A percentile compares a stretch with the other conserved stretches of the same genome.
These are phyloP conservation scores for Acanthamoeba rhysodes DNA, from an alignment of 208 protist species.

Conservation along the genomic window DNA sequence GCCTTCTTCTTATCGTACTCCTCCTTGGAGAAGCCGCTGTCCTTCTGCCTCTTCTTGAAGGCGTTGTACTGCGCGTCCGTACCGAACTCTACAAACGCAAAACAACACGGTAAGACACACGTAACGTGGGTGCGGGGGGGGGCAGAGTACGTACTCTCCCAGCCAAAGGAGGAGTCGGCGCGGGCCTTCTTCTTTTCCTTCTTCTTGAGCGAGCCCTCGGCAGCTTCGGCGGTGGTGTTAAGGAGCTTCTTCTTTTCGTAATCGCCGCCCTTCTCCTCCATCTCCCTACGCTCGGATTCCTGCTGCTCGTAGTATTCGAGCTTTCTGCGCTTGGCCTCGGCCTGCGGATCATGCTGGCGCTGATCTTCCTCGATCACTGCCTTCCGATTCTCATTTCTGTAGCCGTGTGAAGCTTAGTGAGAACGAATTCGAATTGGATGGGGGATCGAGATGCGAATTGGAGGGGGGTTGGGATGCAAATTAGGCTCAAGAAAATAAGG, in stretches of 20 bases:
- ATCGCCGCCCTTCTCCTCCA: conserved; percentile 68
- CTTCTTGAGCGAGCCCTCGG: conserved; percentile 23
- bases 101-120: neutral
- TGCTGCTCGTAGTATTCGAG: conserved; percentile 64
- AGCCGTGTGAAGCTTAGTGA: neutral
- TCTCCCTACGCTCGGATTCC: conserved; percentile 44
- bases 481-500: neutral
- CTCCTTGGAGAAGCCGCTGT: conserved; percentile 43
- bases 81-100: conserved; percentile 11
- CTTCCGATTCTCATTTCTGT: neutral
- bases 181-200: conserved; percentile 49
- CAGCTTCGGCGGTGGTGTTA: conserved; percentile 32
- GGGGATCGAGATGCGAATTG: no score
- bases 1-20: conserved; percentile 56
- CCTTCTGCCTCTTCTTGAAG: conserved; percentile 72
- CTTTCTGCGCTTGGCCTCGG: conserved; percentile 1
- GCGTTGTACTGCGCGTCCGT: conserved; percentile 49
- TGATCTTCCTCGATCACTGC: conserved; percentile 29
- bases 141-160: neutral
- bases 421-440: neutral
- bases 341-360: conserved; percentile 3
- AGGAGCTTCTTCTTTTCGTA: conserved; percentile 74
- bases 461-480: neutral
- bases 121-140: neutral
- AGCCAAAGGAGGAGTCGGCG: conserved; percentile 1